Evolutionary conservation across 495 filamentous ascomycete genomes (phyloP).

Genomic region (Penicillium simplicissimum): DNA sequence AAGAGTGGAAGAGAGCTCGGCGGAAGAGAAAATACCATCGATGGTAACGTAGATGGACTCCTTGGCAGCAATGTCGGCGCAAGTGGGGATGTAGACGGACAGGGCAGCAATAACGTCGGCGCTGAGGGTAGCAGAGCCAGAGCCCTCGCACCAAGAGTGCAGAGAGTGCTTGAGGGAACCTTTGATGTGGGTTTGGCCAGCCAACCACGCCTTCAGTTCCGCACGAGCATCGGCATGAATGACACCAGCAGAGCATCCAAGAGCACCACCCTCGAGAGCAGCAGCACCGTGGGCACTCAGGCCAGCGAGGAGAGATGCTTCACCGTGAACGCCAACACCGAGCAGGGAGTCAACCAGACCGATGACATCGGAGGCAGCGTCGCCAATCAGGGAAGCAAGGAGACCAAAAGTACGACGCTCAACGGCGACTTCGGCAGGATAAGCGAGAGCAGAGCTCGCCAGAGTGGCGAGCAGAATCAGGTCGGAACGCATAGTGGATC

Average conservation of each 20-base stretch:
- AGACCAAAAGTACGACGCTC: slow-evolving; percentile 36
- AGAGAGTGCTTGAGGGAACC: slow-evolving; percentile 18
- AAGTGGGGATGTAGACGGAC: slow-evolving; percentile 39
- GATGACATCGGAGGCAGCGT: slow-evolving; percentile 23
- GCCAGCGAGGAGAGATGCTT: slow-evolving; percentile 29
- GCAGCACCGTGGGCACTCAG: slow-evolving; percentile 42
- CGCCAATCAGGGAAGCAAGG: slow-evolving; percentile 19
- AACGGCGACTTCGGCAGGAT: slow-evolving; percentile 32
- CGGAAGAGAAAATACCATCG: slow-evolving; percentile 42
- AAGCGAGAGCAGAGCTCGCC: slow-evolving; percentile 39
- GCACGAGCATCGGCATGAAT: slow-evolving; percentile 33
- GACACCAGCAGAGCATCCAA: slow-evolving; percentile 39
- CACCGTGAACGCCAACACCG: slow-evolving; percentile 21
- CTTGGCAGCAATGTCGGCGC: slow-evolving; percentile 40
- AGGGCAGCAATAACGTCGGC: slow-evolving; percentile 35
- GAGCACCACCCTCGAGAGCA: slow-evolving; percentile 41
- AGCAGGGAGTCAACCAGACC: slow-evolving; percentile 28
- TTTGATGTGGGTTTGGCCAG: slow-evolving; percentile 28
- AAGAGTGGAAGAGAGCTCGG: slow-evolving; percentile 32
- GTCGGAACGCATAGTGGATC: slow-evolving; percentile 41
- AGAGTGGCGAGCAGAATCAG: slow-evolving; percentile 42
- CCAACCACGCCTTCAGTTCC: slow-evolving; percentile 40
- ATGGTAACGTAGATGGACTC: slow-evolving; percentile 41
- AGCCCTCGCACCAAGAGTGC: slow-evolving; percentile 19
- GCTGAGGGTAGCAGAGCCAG: slow-evolving; percentile 12